Percentiles rank a stretch among this genome's conserved stretches.
Conservation (phyloP, 306 rosid genomes). For the Mimosa pudica region DNA sequence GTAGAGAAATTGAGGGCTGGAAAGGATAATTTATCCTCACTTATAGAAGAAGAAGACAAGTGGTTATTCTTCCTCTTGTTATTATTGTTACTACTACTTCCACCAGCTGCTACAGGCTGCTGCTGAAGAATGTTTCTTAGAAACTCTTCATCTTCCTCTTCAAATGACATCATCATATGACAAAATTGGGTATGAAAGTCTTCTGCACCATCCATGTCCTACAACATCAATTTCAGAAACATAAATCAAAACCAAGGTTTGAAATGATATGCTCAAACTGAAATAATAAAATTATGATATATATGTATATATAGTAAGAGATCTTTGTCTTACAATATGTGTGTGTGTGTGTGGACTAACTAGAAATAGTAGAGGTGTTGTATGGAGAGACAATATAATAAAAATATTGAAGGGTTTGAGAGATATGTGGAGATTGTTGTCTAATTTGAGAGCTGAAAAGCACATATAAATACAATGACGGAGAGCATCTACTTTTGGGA, state of each 20-base stretch:
- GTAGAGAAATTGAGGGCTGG: not conserved
- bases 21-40: not conserved
- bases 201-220: conserved; percentile 36
- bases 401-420: too few species aligned
- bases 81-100: not conserved
- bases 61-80: not conserved
- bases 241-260: not conserved
- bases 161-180: not conserved
- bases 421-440: too few species aligned
- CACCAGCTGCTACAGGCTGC: not conserved
- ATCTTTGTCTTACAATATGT: too few species aligned
- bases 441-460: too few species aligned
- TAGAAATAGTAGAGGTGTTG: too few species aligned
- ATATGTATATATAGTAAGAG: too few species aligned
- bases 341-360: too few species aligned
- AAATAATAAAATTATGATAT: too few species aligned
- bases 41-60: conserved; percentile 8
- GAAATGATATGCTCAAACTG: not conserved
- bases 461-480: too few species aligned
- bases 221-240: not conserved
- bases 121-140: conserved; percentile 30
- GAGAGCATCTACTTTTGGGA: too few species aligned
- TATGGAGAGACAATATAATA: too few species aligned
- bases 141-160: conserved; percentile 31
- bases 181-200: not conserved